phyloP scores from a whole-genome alignment of 2,329 filamentous ascomycete species.

The Dothistroma pini region DNA sequence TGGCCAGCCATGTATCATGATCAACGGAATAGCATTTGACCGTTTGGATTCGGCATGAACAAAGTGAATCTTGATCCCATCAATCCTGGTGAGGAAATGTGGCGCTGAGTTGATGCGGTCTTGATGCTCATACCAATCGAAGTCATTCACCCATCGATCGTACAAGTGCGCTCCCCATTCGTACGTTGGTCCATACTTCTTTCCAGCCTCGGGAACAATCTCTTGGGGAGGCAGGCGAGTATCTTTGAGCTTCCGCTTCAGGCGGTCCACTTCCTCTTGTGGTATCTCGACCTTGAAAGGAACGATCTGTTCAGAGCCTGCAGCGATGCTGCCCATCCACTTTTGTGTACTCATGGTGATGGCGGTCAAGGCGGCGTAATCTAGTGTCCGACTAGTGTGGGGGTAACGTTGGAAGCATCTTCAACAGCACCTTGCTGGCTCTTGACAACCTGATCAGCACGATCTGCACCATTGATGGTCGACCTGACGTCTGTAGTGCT shows the following conservation, averaged over 20 bases:
- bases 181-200: constrained; percentile 34
- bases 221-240: constrained; percentile 35
- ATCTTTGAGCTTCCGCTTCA: constrained; percentile 38
- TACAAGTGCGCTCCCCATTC: constrained; percentile 38
- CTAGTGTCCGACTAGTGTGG: not conserved
- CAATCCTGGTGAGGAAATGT: constrained; percentile 37
- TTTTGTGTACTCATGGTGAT: not conserved
- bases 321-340: not conserved
- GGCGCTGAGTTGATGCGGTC: constrained; percentile 32
- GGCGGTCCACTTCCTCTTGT: constrained; percentile 36
- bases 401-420: not conserved
- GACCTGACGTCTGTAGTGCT: not conserved
- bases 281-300: constrained; percentile 37
- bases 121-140: constrained; percentile 36
- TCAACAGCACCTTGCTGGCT: not conserved
- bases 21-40: constrained; percentile 40
- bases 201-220: constrained; percentile 38
- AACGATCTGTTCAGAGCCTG: constrained; percentile 22
- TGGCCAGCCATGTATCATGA: constrained; percentile 46
- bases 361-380: not conserved
- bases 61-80: constrained; percentile 38
- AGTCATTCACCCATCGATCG: constrained; percentile 35
- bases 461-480: not conserved
- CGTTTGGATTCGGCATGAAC: constrained; percentile 34
- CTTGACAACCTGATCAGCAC: too few species aligned